Evolutionary conservation across 148 eudicot species (phyloP).

Genomic region (Pouteria glomerata): DNA sequence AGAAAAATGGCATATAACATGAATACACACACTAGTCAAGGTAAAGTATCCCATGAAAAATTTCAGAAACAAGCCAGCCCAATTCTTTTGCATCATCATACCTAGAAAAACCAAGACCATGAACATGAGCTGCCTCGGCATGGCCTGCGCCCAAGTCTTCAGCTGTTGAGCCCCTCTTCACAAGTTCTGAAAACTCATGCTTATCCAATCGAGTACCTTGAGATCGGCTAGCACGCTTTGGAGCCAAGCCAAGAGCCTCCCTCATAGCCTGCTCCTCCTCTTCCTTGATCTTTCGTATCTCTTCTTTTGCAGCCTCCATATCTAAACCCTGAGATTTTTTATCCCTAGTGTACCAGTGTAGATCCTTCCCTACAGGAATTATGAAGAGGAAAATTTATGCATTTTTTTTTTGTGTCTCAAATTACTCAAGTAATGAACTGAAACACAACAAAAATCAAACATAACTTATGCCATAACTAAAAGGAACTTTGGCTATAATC

Average conservation of each 20-base stretch:
- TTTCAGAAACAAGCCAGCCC: background rate
- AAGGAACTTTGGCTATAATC: background rate
- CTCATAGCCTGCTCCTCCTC: constrained; percentile 97
- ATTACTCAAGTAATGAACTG: background rate
- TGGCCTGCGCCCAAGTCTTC: constrained; percentile 98
- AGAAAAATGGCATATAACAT: background rate
- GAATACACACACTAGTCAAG: background rate
- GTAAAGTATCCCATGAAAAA: background rate
- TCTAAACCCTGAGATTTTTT: constrained; percentile 45
- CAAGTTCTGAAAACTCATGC: constrained; percentile 88
- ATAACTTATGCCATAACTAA: background rate
- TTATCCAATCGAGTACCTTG: constrained; percentile 84
- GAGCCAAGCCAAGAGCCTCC: constrained; percentile 97
- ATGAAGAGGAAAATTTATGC: constrained; percentile 1
- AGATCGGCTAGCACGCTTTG: constrained; percentile 63
- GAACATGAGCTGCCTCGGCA: constrained; percentile 91
- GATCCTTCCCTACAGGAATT: constrained; percentile 71
- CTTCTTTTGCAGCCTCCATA: constrained; percentile 77
- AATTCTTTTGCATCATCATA: constrained; percentile 17
- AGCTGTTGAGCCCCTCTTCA: constrained; percentile 91
- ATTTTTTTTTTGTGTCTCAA: background rate
- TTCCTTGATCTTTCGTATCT: constrained; percentile 82
- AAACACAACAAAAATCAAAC: background rate
- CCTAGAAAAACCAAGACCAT: constrained; percentile 92
- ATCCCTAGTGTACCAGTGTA: constrained; percentile 85